Conservation (phyloP, 495 filamentous ascomycete species). For the Chaetomium tenue region DNA sequence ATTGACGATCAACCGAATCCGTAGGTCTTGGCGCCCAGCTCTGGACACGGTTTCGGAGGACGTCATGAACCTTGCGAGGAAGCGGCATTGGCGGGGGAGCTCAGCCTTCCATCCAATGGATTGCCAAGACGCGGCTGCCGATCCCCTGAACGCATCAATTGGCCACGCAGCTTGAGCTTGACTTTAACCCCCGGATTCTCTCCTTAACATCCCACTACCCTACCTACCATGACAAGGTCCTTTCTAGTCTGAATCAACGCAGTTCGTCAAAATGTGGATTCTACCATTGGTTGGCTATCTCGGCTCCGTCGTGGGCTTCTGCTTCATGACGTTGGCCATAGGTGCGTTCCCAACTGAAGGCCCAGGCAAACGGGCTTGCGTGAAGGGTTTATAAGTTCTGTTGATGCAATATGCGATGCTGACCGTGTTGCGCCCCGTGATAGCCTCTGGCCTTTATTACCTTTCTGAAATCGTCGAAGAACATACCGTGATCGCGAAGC, state of each 20-base stretch:
- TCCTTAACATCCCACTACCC: background rate
- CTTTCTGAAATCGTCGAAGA: constrained; percentile 97
- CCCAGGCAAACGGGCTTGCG: too few species aligned
- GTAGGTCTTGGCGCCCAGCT: background rate
- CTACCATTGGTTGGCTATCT: constrained; percentile 85
- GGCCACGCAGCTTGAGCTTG: constrained; percentile 1
- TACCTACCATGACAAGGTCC: background rate
- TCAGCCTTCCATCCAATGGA: background rate
- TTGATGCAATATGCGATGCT: background rate
- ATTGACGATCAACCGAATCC: constrained; percentile 20
- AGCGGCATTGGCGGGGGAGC: background rate
- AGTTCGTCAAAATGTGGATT: constrained; percentile 73
- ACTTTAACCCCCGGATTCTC: background rate
- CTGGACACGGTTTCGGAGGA: constrained; percentile 18
- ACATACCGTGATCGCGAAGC: constrained; percentile 88
- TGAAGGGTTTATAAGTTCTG: background rate
- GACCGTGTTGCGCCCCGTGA: background rate
- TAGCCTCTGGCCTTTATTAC: constrained; percentile 96
- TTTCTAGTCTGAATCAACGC: background rate
- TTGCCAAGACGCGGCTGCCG: constrained; percentile 12
- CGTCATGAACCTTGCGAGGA: constrained; percentile 5
- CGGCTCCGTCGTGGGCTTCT: constrained; percentile 83
- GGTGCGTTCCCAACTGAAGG: constrained; percentile 52
- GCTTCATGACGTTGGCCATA: constrained; percentile 89
- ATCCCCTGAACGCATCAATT: constrained; percentile 14